Evolutionary conservation across 2,329 filamentous ascomycete species (phyloP).

Genomic region (Davidsoniella virescens): DNA sequence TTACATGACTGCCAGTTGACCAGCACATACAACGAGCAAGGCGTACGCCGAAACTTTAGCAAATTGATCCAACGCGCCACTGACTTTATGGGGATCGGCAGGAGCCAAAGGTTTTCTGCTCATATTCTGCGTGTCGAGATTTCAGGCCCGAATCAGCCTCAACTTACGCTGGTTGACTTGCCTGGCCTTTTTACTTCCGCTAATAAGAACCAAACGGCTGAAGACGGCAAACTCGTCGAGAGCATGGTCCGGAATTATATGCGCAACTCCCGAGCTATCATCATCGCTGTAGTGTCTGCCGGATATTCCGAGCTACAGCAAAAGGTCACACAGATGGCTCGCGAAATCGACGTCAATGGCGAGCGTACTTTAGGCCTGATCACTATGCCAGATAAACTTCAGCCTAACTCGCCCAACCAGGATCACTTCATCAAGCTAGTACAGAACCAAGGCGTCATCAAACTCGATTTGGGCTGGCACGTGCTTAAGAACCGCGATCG

Average conservation of each 20-base stretch:
- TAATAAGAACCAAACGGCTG: constrained; percentile 20
- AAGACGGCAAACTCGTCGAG: constrained; percentile 21
- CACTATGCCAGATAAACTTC: constrained; percentile 25
- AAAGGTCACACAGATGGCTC: constrained; percentile 19
- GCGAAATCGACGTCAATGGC: constrained; percentile 20
- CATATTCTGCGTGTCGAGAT: constrained; percentile 17
- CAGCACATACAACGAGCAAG: neutral
- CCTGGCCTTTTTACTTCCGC: constrained; percentile 26
- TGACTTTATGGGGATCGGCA: constrained; percentile 15
- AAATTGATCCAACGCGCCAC: constrained; percentile 15
- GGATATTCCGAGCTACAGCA: constrained; percentile 25
- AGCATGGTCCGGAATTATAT: constrained; percentile 26
- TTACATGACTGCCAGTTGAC: no score
- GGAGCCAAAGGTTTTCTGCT: constrained; percentile 13
- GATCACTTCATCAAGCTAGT: constrained; percentile 17
- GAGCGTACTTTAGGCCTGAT: constrained; percentile 26
- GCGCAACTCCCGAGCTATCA: constrained; percentile 24
- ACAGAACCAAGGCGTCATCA: constrained; percentile 23
- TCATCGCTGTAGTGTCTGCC: constrained; percentile 27
- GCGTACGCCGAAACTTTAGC: constrained; percentile 15
- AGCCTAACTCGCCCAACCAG: constrained; percentile 14
- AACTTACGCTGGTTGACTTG: constrained; percentile 31
- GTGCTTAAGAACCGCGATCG: constrained; percentile 22
- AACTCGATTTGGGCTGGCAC: constrained; percentile 24
- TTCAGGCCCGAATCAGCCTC: constrained; percentile 15